Percentiles rank a stretch among this genome's conserved stretches.
phyloP scores from a whole-genome alignment of 768 basidiomycete species.

The Pisolithus albus region DNA sequence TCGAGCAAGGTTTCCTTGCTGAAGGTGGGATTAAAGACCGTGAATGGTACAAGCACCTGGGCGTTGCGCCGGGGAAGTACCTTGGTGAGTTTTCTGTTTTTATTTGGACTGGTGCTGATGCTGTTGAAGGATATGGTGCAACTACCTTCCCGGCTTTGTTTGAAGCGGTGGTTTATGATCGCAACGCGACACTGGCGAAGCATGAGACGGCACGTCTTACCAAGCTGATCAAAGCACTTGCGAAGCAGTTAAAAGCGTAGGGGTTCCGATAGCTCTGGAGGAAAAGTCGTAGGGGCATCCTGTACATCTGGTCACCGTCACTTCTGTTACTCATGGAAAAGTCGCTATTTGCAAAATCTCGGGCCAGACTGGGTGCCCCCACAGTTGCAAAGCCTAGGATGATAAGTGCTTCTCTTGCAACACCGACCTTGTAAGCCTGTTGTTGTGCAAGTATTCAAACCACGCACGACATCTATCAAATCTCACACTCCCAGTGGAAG shows the following conservation, averaged over 20 bases:
- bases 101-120: neutral
- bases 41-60: constrained; percentile 84
- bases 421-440: too few species aligned
- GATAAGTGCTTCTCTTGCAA: too few species aligned
- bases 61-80: constrained; percentile 83
- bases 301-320: neutral
- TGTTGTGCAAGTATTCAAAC: too few species aligned
- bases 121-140: constrained; percentile 62
- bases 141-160: constrained; percentile 78
- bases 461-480: too few species aligned
- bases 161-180: constrained; percentile 67
- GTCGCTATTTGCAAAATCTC: too few species aligned
- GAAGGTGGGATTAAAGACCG: constrained; percentile 70
- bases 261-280: neutral
- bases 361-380: too few species aligned
- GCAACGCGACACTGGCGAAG: constrained; percentile 52
- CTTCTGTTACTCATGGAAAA: neutral
- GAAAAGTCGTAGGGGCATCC: too few species aligned
- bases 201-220: constrained; percentile 55
- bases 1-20: constrained; percentile 78
- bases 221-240: constrained; percentile 47
- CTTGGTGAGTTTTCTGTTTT: constrained; percentile 43
- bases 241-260: constrained; percentile 24
- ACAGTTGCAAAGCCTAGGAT: too few species aligned
- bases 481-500: too few species aligned